Evolutionary conservation across 306 rosid species (phyloP).

Genomic region (Castanospermum australe): DNA sequence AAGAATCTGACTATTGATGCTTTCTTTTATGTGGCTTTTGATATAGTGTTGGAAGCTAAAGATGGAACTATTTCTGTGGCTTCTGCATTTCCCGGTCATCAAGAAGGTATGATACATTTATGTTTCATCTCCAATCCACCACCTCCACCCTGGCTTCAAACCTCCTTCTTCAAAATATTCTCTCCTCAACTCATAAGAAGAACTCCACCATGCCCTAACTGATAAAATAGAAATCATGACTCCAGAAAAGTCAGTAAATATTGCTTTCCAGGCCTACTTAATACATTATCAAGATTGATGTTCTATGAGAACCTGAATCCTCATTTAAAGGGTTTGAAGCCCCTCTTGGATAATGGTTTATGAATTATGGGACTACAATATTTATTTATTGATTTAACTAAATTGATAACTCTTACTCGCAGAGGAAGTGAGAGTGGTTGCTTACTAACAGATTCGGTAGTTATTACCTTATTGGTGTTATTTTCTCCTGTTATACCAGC

Average conservation of each 20-base stretch:
- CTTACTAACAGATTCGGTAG: not conserved
- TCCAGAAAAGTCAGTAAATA: not conserved
- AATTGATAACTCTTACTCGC: not conserved
- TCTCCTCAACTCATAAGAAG: not conserved
- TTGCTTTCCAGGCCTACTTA: not conserved
- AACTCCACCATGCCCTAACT: not conserved
- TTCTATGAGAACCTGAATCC: not conserved
- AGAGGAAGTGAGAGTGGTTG: not conserved
- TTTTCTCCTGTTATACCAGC: conserved; percentile 37
- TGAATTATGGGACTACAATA: not conserved
- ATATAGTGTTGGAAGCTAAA: conserved; percentile 51
- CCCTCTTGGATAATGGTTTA: not conserved
- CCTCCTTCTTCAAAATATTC: not conserved
- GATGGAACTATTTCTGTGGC: conserved; percentile 71
- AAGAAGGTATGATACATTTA: conserved; percentile 47
- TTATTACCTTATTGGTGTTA: not conserved
- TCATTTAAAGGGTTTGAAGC: not conserved
- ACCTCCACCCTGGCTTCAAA: not conserved
- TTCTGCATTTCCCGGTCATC: conserved; percentile 65
- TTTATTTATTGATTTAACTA: not conserved
- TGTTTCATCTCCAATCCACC: not conserved
- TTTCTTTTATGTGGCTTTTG: conserved; percentile 1
- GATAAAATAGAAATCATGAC: not conserved
- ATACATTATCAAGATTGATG: not conserved
- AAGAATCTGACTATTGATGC: not conserved